Evolutionary conservation across 2,329 filamentous ascomycete genomes (phyloP).

Genomic region (Ambrosiella beaveri): DNA sequence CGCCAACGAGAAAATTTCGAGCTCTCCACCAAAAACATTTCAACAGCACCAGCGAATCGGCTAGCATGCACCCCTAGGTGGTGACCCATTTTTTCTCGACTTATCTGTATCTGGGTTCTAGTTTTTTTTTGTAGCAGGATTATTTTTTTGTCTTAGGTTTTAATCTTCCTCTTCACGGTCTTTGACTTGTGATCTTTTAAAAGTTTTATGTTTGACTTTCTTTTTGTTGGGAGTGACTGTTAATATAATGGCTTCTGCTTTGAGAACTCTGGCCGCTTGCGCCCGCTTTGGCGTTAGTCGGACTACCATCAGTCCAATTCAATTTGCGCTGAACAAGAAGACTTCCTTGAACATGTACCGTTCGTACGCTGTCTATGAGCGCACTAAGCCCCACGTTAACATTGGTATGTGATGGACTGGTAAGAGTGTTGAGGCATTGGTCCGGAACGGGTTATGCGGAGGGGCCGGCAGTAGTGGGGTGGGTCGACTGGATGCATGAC

Average conservation of each 20-base stretch:
- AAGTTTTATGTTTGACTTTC: conserved; percentile 3
- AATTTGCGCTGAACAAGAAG: conserved; percentile 47
- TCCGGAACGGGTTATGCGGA: neutral
- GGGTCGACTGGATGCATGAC: neutral
- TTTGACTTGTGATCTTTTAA: neutral
- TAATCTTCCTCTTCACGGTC: neutral
- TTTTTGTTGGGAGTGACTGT: neutral
- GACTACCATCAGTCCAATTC: conserved; percentile 57
- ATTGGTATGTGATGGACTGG: conserved; percentile 45
- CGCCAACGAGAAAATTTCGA: conserved; percentile 10
- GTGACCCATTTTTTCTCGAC: too few relatives aligned
- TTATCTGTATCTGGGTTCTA: too few relatives aligned
- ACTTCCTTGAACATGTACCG: conserved; percentile 48
- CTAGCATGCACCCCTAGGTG: neutral
- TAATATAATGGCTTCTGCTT: conserved; percentile 59
- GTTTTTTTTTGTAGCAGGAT: neutral
- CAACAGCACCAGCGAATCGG: neutral
- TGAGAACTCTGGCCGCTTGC: conserved; percentile 62
- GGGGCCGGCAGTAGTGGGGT: neutral
- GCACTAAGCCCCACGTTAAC: conserved; percentile 94
- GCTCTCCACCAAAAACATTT: conserved; percentile 1
- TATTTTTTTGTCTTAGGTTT: conserved; percentile 1
- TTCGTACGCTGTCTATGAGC: conserved; percentile 58
- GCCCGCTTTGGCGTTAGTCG: conserved; percentile 57
- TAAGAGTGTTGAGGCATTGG: neutral